Evolutionary conservation across 2,329 filamentous ascomycete species (phyloP).

Genomic region (Penicillium sp.): DNA sequence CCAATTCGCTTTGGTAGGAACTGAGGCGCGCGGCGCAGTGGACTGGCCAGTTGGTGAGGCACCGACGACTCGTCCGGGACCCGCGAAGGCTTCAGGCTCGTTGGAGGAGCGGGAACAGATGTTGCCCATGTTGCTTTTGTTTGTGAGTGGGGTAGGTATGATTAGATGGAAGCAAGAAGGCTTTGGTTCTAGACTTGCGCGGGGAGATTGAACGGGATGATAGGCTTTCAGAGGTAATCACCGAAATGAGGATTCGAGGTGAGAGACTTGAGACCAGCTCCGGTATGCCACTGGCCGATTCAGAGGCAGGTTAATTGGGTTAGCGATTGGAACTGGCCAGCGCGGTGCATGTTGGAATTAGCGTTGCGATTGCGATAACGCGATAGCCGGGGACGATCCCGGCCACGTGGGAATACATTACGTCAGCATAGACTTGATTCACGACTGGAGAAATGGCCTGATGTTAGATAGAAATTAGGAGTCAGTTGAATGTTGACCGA

Average conservation of each 20-base stretch:
- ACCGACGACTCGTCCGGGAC: slow-evolving; percentile 73
- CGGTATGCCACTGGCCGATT: background rate
- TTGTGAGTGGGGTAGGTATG: slow-evolving; percentile 3
- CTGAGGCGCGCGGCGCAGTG: slow-evolving; percentile 55
- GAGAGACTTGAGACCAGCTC: background rate
- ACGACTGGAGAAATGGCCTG: background rate
- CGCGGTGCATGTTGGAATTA: slow-evolving; percentile 5
- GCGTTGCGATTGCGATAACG: slow-evolving; percentile 13
- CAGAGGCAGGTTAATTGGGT: background rate
- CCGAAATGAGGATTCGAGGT: background rate
- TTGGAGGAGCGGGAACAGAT: slow-evolving; percentile 75
- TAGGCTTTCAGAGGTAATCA: background rate
- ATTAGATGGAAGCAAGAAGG: slow-evolving; percentile 2
- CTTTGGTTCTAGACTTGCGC: slow-evolving; percentile 1
- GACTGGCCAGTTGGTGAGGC: slow-evolving; percentile 50
- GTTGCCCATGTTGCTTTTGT: slow-evolving; percentile 70
- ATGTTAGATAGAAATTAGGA: background rate
- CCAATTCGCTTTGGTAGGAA: slow-evolving; percentile 50
- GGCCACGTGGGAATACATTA: slow-evolving; percentile 15
- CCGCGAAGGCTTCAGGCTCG: slow-evolving; percentile 65
- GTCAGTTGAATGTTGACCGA: background rate
- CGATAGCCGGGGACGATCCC: slow-evolving; percentile 10
- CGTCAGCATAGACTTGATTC: slow-evolving; percentile 1
- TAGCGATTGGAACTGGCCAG: background rate
- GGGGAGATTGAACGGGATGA: background rate